A percentile compares a stretch with the other conserved stretches of the same genome.
These are phyloP conservation scores for Trichoderma koningii DNA, from an alignment of 2,329 filamentous ascomycete species.

Conservation along the genomic window DNA sequence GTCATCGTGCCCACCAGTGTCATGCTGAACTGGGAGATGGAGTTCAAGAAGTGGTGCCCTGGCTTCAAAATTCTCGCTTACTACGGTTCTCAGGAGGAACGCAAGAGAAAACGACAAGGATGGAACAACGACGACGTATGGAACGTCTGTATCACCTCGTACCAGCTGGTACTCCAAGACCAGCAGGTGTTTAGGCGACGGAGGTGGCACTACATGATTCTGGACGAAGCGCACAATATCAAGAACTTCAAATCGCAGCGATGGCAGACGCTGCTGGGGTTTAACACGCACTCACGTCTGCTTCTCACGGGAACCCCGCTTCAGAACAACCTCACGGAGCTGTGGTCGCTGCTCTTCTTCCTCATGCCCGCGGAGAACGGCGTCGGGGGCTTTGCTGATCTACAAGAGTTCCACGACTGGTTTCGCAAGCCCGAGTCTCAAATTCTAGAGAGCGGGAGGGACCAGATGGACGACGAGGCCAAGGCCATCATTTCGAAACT, in stretches of 20 bases:
- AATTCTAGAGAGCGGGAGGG: conserved; percentile 90
- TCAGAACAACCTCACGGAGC: conserved; percentile 93
- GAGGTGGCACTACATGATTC: conserved; percentile 95
- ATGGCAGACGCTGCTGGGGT: conserved; percentile 92
- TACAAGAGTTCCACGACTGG: conserved; percentile 96
- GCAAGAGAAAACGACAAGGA: conserved; percentile 84
- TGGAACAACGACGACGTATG: conserved; percentile 93
- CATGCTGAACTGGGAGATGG: conserved; percentile 99
- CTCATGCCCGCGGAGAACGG: conserved; percentile 89
- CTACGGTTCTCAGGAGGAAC: conserved; percentile 91
- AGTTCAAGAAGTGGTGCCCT: conserved; percentile 98
- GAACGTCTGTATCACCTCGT: conserved; percentile 98
- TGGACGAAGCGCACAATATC: conserved; percentile 99
- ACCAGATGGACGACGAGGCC: conserved; percentile 92
- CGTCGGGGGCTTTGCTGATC: conserved; percentile 84
- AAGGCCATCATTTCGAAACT: conserved; percentile 89
- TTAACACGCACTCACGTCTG: conserved; percentile 85
- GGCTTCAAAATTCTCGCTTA: conserved; percentile 98
- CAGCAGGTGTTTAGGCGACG: conserved; percentile 90
- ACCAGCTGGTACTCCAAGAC: conserved; percentile 93
- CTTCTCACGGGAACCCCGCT: conserved; percentile 91
- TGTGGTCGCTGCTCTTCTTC: conserved; percentile 97
- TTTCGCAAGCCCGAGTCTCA: conserved; percentile 94
- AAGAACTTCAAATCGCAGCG: conserved; percentile 98
- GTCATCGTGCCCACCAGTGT: conserved; percentile 97